A percentile compares a stretch with the other conserved stretches of the same genome.
These are phyloP conservation scores for Hypericum perforatum DNA, from an alignment of 345 rosid species.

Conservation along the genomic window DNA sequence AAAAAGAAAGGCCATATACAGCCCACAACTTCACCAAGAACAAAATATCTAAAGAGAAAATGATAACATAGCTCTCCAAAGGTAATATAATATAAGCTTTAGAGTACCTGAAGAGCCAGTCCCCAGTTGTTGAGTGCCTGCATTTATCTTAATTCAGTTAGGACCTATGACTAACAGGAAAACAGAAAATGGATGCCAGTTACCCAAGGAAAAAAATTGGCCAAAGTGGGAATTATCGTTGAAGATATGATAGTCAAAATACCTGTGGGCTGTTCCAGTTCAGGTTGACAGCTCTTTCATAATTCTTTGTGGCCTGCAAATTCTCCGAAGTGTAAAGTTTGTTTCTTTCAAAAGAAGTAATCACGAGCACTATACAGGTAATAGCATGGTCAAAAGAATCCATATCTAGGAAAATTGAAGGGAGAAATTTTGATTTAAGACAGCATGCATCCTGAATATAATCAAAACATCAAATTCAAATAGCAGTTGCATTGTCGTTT, in stretches of 20 bases:
- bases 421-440: too few relatives aligned
- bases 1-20: not conserved
- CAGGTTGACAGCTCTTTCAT: conserved; percentile 92
- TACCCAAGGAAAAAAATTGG: too few relatives aligned
- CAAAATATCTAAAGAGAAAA: not conserved
- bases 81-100: not conserved
- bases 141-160: conserved; percentile 17
- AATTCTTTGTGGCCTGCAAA: conserved; percentile 83
- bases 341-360: not conserved
- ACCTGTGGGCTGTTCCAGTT: conserved; percentile 99
- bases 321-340: conserved; percentile 8
- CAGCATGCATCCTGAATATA: too few relatives aligned
- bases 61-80: not conserved
- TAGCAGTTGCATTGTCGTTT: too few relatives aligned
- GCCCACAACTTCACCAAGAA: not conserved
- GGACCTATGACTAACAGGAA: conserved; percentile 11
- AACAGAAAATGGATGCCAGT: not conserved
- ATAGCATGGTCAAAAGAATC: not conserved
- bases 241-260: not conserved
- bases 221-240: too few relatives aligned
- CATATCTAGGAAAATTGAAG: not conserved
- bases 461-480: too few relatives aligned
- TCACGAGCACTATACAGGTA: not conserved
- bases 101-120: conserved; percentile 80
- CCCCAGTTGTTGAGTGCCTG: conserved; percentile 99